Base-by-base conservation (phyloP, 805 yeast genomes). In the Yarrowia keelungensis region DNA sequence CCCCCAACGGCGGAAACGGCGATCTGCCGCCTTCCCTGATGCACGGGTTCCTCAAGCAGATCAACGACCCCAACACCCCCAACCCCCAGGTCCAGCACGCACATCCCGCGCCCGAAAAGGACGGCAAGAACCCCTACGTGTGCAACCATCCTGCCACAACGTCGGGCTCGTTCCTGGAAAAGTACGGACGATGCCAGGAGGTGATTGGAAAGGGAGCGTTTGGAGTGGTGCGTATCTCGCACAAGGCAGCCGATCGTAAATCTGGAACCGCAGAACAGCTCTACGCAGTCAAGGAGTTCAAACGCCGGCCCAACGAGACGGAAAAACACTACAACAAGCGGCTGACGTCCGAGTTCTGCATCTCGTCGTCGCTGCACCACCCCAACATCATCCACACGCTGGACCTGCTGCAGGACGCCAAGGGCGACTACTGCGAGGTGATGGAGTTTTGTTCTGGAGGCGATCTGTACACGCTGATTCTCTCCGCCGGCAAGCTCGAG, bases 401-500 rank as follows among this genome's bases (percentile, higher is more conserved):
- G 73, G 97, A 90, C 78, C 82, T 93, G 64, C 86, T 93, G 91
- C 86, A 87, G 72, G 89, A 91, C 79, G 80, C 89, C 72, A 79
- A 86, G 74, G 85, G 92, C 77, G 83, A 89, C 71, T 88, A 88
- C 80, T 86, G 90, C 67, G 97, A 94, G 78, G 92, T 95, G 67
- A 92, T 95, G 98, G 99, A 95, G 79, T 94, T 88, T 77, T 91
- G 97, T 74, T 91, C 97, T 8, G 92, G 92, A 71, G 96, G 96
- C 69, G 96, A 90, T 76, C 79, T 90, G 38, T 89, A 87, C 75
- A 80, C 89, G 0, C 79, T 89, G 42, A 84, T 89, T 66, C 78
- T 84, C 26, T 80, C 84, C 36, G 79, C 85, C 58, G 81, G 82
- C 12, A 85, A 85, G 1, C 78, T 90, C 19, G 86, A 86, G 71